Conservation (phyloP, 1,284 basidiomycete species). For the Volvariella surrecta region DNA sequence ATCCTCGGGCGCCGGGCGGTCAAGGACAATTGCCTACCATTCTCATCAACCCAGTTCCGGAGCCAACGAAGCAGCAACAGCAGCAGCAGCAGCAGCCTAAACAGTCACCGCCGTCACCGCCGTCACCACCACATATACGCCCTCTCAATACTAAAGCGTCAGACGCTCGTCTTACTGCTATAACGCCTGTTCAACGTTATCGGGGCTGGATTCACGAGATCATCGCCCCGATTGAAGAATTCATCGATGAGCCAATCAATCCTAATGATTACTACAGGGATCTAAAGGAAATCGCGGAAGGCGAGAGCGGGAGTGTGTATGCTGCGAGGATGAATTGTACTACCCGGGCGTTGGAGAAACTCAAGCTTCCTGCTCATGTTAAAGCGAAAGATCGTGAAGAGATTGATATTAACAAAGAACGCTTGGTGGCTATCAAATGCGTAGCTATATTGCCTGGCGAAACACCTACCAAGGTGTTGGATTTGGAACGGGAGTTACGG, state of each 20-base stretch:
- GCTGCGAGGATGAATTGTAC: conserved; percentile 40
- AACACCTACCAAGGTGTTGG: conserved; percentile 46
- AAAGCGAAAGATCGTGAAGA: conserved; percentile 27
- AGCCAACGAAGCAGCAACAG: conserved; percentile 8
- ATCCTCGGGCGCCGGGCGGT: conserved; percentile 11
- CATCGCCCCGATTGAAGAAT: conserved; percentile 53
- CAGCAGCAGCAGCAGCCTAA: conserved; percentile 11
- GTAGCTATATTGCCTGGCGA: conserved; percentile 52
- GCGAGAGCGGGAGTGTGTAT: conserved; percentile 69
- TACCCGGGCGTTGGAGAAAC: conserved; percentile 21
- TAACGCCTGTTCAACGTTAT: conserved; percentile 34
- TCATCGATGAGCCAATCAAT: conserved; percentile 52
- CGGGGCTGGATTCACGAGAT: conserved; percentile 48
- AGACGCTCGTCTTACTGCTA: conserved; percentile 10
- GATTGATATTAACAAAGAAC: conserved; percentile 21
- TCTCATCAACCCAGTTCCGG: conserved; percentile 20
- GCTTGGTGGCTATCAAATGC: conserved; percentile 64
- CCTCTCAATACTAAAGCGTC: too few species aligned
- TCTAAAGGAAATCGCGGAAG: conserved; percentile 69
- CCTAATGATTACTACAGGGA: conserved; percentile 55
- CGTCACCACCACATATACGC: too few species aligned
- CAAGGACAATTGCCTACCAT: conserved; percentile 20
- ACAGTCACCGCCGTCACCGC: conserved; percentile 6
- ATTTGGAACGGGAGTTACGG: conserved; percentile 49
- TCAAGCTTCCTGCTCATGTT: conserved; percentile 26